Conservation (phyloP, 345 rosid species). For the Ricinus communis region DNA sequence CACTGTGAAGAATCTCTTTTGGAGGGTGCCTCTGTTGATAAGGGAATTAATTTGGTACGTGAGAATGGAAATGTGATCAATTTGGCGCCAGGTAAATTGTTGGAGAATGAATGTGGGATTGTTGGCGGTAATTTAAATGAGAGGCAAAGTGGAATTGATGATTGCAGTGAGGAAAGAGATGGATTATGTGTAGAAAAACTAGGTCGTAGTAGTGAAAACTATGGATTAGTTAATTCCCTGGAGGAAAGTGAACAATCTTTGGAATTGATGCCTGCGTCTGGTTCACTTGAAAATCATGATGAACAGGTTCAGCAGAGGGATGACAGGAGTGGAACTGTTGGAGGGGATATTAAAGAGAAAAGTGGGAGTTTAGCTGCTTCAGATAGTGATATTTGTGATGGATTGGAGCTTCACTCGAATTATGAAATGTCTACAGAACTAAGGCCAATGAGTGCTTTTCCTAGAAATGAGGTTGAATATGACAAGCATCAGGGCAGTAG, state of each 20-base stretch:
- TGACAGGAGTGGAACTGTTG: background rate
- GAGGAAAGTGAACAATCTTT: slow-evolving; percentile 18
- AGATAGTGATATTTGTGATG: background rate
- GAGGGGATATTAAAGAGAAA: slow-evolving; percentile 19
- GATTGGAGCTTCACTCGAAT: background rate
- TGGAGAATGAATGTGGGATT: slow-evolving; percentile 10
- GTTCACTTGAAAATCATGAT: background rate
- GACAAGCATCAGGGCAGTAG: slow-evolving; percentile 9
- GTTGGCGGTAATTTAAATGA: slow-evolving; percentile 8
- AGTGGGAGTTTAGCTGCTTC: slow-evolving; percentile 1
- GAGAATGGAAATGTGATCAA: slow-evolving; percentile 11
- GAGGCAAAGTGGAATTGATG: slow-evolving; percentile 7
- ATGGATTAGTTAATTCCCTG: slow-evolving; percentile 13
- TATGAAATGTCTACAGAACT: slow-evolving; percentile 17
- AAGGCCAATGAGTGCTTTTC: slow-evolving; percentile 6
- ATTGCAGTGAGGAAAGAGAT: slow-evolving; percentile 13
- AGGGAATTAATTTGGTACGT: background rate
- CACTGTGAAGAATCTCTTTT: slow-evolving; percentile 10
- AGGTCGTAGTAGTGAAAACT: slow-evolving; percentile 9
- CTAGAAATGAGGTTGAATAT: slow-evolving; percentile 4
- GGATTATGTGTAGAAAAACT: slow-evolving; percentile 19
- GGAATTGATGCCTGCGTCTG: slow-evolving; percentile 17
- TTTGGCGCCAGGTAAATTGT: slow-evolving; percentile 8
- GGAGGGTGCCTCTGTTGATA: background rate
- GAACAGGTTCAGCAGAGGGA: slow-evolving; percentile 13